A percentile compares a stretch with the other conserved stretches of the same genome.
phyloP scores from a whole-genome alignment of 495 filamentous ascomycete species.

The Durotheca rogersii region DNA sequence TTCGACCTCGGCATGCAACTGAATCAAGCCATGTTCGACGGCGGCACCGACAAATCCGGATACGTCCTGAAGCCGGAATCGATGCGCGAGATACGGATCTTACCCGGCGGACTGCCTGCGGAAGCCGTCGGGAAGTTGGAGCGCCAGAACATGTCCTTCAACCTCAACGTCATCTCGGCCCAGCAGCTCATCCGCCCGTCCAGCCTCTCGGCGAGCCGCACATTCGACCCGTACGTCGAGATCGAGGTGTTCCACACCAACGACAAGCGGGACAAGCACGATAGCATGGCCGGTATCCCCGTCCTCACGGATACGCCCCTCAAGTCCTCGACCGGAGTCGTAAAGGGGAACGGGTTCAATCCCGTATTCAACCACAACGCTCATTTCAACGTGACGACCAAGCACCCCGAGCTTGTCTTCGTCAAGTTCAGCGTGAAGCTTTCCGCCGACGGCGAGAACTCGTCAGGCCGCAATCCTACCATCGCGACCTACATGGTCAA shows the following conservation, averaged over 20 bases:
- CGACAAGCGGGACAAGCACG: conserved; percentile 66
- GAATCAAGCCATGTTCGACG: conserved; percentile 98
- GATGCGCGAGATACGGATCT: conserved; percentile 61
- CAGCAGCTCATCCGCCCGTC: conserved; percentile 88
- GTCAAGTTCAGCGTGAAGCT: conserved; percentile 91
- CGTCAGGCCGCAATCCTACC: conserved; percentile 55
- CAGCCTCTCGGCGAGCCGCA: conserved; percentile 64
- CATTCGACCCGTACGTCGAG: conserved; percentile 89
- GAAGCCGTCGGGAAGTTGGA: conserved; percentile 57
- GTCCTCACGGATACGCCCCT: conserved; percentile 63
- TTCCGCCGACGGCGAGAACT: conserved; percentile 66
- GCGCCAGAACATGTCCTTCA: conserved; percentile 77
- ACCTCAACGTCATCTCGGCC: conserved; percentile 85
- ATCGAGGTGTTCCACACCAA: conserved; percentile 93
- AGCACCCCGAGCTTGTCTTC: conserved; percentile 90
- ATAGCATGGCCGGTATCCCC: conserved; percentile 48
- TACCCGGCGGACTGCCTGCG: conserved; percentile 47
- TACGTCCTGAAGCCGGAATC: conserved; percentile 92
- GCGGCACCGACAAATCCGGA: conserved; percentile 79
- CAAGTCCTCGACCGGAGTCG: conserved; percentile 72
- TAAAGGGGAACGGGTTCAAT: conserved; percentile 87
- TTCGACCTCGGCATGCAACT: conserved; percentile 93
- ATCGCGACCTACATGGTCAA: conserved; percentile 91
- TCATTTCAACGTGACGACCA: conserved; percentile 77
- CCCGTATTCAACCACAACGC: conserved; percentile 74